phyloP scores from a whole-genome alignment of 2,329 filamentous ascomycete species.

The Exophiala lecanii-corni region DNA sequence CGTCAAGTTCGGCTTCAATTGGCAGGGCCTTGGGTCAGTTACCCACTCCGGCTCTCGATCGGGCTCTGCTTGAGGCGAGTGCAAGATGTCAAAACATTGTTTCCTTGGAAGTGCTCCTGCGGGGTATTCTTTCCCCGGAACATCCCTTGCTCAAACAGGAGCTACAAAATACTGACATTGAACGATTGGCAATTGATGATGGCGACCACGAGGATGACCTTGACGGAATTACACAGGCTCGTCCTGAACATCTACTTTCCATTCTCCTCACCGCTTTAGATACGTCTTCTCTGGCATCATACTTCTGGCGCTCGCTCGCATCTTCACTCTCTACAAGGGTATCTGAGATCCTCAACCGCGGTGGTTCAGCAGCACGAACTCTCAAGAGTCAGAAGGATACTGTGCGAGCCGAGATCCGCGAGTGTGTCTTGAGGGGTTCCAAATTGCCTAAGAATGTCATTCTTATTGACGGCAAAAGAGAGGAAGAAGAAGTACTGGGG shows the following conservation, averaged over 20 bases:
- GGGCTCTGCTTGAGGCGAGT: slow-evolving; percentile 75
- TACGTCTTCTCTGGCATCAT: slow-evolving; percentile 78
- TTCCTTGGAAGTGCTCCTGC: slow-evolving; percentile 75
- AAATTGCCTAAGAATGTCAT: slow-evolving; percentile 56
- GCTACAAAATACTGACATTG: slow-evolving; percentile 32
- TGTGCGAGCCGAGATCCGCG: slow-evolving; percentile 71
- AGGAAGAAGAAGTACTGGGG: slow-evolving; percentile 42
- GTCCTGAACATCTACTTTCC: slow-evolving; percentile 53
- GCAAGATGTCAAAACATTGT: slow-evolving; percentile 85
- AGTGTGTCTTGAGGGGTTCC: slow-evolving; percentile 76
- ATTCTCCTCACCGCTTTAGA: slow-evolving; percentile 74
- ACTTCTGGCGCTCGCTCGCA: slow-evolving; percentile 90
- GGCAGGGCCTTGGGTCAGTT: slow-evolving; percentile 72
- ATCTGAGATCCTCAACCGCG: slow-evolving; percentile 76
- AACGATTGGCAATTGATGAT: slow-evolving; percentile 10
- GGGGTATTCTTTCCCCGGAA: slow-evolving; percentile 59
- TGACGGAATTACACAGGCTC: slow-evolving; percentile 6
- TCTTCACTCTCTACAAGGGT: slow-evolving; percentile 70
- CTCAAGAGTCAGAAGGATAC: slow-evolving; percentile 69
- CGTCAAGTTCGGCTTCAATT: slow-evolving; percentile 70
- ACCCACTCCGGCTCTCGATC: slow-evolving; percentile 73
- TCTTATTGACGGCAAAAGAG: slow-evolving; percentile 40
- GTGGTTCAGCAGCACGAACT: slow-evolving; percentile 78
- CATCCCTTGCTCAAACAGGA: slow-evolving; percentile 58
- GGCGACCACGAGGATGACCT: slow-evolving; percentile 11